A percentile compares a stretch with the other conserved stretches of the same genome.
phyloP scores from a whole-genome alignment of 225 moss, liverwort and hornwort species.

The Sphagnum contortum region DNA sequence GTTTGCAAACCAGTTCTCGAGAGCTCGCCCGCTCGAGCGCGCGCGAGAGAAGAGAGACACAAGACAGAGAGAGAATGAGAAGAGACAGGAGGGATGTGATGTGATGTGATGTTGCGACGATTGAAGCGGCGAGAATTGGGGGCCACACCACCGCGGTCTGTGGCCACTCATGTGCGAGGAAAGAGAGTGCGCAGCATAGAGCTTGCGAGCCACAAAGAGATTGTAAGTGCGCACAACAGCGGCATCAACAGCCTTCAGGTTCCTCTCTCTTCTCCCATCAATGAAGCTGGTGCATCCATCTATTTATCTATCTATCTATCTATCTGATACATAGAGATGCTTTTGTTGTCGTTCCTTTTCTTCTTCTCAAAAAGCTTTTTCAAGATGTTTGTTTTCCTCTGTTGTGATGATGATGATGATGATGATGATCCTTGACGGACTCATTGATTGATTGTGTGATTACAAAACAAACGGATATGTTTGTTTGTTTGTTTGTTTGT shows the following conservation, averaged over 20 bases:
- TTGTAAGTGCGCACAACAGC: constrained; percentile 63
- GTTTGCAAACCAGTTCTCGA: too few relatives aligned
- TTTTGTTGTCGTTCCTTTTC: neutral
- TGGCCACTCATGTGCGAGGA: constrained; percentile 45
- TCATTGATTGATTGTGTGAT: too few relatives aligned
- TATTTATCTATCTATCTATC: too few relatives aligned
- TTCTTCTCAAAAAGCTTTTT: neutral
- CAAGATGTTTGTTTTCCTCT: neutral
- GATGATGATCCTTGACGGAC: neutral
- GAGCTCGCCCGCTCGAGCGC: too few relatives aligned
- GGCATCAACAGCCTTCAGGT: constrained; percentile 94
- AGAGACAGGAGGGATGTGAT: too few relatives aligned
- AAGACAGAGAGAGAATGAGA: too few relatives aligned
- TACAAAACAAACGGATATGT: too few relatives aligned
- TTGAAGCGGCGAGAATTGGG: constrained; percentile 68
- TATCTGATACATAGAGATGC: too few relatives aligned
- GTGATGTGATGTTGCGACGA: constrained; percentile 53
- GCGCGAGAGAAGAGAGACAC: too few relatives aligned
- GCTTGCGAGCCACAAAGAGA: constrained; percentile 62
- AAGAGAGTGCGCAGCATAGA: constrained; percentile 50
- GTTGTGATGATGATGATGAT: neutral
- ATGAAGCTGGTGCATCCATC: too few relatives aligned
- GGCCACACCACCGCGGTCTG: constrained; percentile 42
- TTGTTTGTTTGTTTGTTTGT: too few relatives aligned
- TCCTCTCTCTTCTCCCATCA: neutral